Conservation (phyloP, 2,329 filamentous ascomycete species). For the Colletotrichum magnum region DNA sequence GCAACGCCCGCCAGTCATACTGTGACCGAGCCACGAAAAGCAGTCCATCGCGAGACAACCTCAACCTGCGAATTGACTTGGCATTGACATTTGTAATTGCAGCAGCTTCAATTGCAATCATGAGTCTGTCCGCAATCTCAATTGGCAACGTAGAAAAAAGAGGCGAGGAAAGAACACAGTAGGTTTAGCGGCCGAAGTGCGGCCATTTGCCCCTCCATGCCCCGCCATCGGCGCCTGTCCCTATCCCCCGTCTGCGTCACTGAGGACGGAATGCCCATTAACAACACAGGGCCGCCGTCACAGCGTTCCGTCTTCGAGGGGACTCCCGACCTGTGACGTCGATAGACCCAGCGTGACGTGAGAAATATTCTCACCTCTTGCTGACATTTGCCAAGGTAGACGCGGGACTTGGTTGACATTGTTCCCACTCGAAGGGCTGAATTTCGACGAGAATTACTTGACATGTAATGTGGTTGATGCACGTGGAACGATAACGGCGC, state of each 20-base stretch:
- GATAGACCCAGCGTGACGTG: not conserved
- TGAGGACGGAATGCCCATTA: constrained; percentile 5
- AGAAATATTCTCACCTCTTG: not conserved
- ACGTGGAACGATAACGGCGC: constrained; percentile 18
- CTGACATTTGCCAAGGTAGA: no score
- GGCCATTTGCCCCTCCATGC: constrained; percentile 21
- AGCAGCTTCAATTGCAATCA: no score
- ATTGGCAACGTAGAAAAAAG: no score
- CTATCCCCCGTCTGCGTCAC: constrained; percentile 21
- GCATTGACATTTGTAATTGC: no score
- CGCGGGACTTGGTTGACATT: not conserved
- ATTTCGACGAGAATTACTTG: not conserved
- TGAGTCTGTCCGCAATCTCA: no score
- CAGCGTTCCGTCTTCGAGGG: not conserved
- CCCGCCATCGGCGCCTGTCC: constrained; percentile 31
- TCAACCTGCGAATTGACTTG: no score
- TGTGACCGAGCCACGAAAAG: no score
- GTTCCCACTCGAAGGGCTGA: not conserved
- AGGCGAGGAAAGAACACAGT: not conserved
- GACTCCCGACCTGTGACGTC: constrained; percentile 7
- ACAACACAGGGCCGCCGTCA: no score
- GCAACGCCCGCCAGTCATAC: no score
- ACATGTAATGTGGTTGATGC: not conserved
- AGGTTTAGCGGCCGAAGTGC: constrained; percentile 18
- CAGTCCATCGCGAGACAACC: no score